phyloP scores from a whole-genome alignment of 441 rosid species.

The Brassica balearica region DNA sequence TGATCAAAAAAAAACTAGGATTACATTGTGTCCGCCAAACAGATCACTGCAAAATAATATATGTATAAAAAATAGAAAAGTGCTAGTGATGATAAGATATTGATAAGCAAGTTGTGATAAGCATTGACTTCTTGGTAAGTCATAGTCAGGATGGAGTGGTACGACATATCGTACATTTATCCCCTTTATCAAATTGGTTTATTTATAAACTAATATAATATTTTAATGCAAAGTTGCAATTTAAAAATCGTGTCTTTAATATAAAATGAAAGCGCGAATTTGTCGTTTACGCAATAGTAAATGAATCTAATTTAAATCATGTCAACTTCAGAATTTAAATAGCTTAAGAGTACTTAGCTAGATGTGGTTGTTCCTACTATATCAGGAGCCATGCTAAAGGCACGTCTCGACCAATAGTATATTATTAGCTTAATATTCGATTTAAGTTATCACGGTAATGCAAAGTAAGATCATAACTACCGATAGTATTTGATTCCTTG shows the following conservation, averaged over 20 bases:
- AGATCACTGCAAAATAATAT: neutral
- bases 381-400: slow-evolving; percentile 31
- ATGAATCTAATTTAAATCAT: neutral
- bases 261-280: slow-evolving; percentile 35
- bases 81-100: slow-evolving; percentile 29
- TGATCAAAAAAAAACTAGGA: neutral
- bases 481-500: neutral
- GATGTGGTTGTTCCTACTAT: slow-evolving; percentile 23
- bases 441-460: neutral
- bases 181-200: slow-evolving; percentile 33
- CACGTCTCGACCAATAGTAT: slow-evolving; percentile 14
- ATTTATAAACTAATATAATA: neutral
- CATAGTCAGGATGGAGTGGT: slow-evolving; percentile 43
- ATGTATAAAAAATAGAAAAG: neutral
- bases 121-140: slow-evolving; percentile 42
- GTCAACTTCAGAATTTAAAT: slow-evolving; percentile 32
- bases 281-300: slow-evolving; percentile 37
- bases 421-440: neutral
- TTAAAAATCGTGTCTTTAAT: slow-evolving; percentile 5
- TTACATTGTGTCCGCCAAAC: slow-evolving; percentile 8
- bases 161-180: slow-evolving; percentile 43
- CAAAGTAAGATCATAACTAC: neutral
- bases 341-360: slow-evolving; percentile 7
- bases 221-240: slow-evolving; percentile 30
- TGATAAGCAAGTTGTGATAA: slow-evolving; percentile 34